A percentile compares a stretch with the other conserved stretches of the same genome.
Evolutionary conservation across 2,329 filamentous ascomycete species (phyloP).

Genomic region (Aspergillus brunneoviolaceus): DNA sequence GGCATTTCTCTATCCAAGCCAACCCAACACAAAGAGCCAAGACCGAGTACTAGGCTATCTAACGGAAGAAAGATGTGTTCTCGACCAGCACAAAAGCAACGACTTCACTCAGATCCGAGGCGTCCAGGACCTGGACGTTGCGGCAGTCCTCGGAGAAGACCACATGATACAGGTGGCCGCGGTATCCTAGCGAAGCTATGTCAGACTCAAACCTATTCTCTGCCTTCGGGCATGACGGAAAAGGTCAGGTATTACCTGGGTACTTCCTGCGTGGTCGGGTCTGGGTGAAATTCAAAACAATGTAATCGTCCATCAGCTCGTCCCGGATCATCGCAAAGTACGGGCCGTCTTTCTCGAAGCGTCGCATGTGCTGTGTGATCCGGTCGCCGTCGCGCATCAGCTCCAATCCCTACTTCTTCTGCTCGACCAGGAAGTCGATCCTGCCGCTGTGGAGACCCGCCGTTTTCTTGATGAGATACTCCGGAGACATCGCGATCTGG

Average conservation of each 20-base stretch:
- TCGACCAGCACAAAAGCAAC: too few species aligned
- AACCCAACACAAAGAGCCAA: too few species aligned
- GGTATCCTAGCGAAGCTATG: slow-evolving; percentile 11
- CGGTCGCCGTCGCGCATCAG: slow-evolving; percentile 15
- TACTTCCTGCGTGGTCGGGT: not conserved
- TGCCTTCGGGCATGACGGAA: not conserved
- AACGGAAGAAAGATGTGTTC: too few species aligned
- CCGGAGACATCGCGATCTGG: slow-evolving; percentile 10
- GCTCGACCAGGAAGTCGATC: slow-evolving; percentile 15
- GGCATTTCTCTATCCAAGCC: too few species aligned
- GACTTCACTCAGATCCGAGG: slow-evolving; percentile 10
- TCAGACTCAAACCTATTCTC: not conserved
- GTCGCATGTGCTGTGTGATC: slow-evolving; percentile 10
- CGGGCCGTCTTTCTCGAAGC: slow-evolving; percentile 11
- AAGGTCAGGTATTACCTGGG: slow-evolving; percentile 9
- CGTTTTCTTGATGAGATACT: slow-evolving; percentile 10
- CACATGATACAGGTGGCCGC: slow-evolving; percentile 10
- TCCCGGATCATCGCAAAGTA: slow-evolving; percentile 9
- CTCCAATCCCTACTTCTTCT: slow-evolving; percentile 17
- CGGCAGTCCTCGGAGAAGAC: slow-evolving; percentile 12
- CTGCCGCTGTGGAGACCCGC: slow-evolving; percentile 12
- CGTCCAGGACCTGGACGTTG: slow-evolving; percentile 7
- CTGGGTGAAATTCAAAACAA: slow-evolving; percentile 14
- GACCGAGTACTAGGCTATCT: too few species aligned
- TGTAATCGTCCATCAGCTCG: slow-evolving; percentile 11